phyloP scores from a whole-genome alignment of 2,329 filamentous ascomycete genomes.

The Orbilia ellipsospora region DNA sequence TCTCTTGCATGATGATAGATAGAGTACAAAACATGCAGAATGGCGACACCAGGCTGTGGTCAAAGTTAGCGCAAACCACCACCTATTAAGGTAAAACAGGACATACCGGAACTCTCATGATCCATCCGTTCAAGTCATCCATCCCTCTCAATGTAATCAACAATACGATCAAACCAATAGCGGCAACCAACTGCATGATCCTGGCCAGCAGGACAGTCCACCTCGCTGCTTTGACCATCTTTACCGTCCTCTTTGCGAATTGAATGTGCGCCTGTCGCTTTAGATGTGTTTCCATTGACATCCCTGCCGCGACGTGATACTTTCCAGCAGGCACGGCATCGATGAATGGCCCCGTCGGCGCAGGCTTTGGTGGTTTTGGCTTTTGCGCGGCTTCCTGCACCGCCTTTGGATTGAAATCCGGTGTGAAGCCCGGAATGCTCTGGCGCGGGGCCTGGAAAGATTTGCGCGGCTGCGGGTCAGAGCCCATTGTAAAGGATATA shows the following conservation, averaged over 20 bases:
- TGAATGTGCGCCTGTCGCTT: conserved; percentile 49
- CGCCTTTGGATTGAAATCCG: conserved; percentile 51
- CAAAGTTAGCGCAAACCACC: conserved; percentile 17
- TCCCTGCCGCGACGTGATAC: conserved; percentile 46
- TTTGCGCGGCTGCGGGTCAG: conserved; percentile 35
- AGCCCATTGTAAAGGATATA: conserved; percentile 27
- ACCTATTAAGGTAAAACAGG: background rate
- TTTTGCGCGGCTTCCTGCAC: conserved; percentile 47
- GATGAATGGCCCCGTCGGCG: conserved; percentile 46
- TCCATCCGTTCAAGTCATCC: conserved; percentile 74
- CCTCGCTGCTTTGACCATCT: conserved; percentile 37
- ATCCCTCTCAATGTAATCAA: conserved; percentile 80
- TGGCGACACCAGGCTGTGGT: conserved; percentile 78
- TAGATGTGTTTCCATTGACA: conserved; percentile 51
- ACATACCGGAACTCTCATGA: conserved; percentile 80
- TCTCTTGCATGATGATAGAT: conserved; percentile 82
- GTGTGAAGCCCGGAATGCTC: conserved; percentile 30
- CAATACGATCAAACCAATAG: conserved; percentile 77
- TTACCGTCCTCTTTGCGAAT: conserved; percentile 33
- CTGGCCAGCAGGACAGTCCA: conserved; percentile 75
- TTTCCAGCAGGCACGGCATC: conserved; percentile 37
- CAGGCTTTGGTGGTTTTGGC: conserved; percentile 18
- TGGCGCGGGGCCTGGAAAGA: conserved; percentile 29
- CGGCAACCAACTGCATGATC: conserved; percentile 74
- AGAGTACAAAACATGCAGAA: conserved; percentile 78